Evolutionary conservation across 331 rosid species (phyloP).

Genomic region (Stylosanthes scabra): DNA sequence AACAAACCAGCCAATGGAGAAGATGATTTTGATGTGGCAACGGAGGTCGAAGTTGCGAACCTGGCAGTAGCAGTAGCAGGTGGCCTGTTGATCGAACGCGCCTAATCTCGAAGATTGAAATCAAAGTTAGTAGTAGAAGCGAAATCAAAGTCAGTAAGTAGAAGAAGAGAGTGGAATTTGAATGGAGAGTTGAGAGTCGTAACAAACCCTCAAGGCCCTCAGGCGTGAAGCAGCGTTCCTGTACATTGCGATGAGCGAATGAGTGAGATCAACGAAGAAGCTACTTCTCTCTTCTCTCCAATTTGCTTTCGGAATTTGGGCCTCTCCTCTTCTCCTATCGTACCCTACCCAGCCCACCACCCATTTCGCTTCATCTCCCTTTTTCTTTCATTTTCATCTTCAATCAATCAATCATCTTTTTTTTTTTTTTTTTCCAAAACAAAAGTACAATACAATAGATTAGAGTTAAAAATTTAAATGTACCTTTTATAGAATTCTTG

Average conservation of each 20-base stretch:
- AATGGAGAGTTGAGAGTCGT: background rate
- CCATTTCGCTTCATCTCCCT: no score
- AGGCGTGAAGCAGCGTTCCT: constrained; percentile 72
- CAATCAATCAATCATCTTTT: no score
- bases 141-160: background rate
- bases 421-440: no score
- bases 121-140: no score
- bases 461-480: no score
- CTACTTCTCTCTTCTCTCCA: background rate
- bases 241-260: constrained; percentile 52
- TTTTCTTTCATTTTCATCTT: no score
- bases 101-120: constrained; percentile 52
- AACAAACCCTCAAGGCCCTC: constrained; percentile 65
- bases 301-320: background rate
- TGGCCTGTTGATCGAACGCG: constrained; percentile 52
- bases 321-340: background rate
- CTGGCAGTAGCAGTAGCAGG: constrained; percentile 49
- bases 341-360: no score
- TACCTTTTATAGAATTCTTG: no score
- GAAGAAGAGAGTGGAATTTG: background rate
- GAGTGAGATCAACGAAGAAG: no score
- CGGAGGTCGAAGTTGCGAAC: constrained; percentile 73
- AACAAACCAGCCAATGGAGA: constrained; percentile 69
- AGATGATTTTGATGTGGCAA: constrained; percentile 54
- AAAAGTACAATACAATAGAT: no score